Percentiles rank a stretch among this genome's conserved stretches.
Evolutionary conservation across 345 rosid genomes (phyloP).

Genomic region (Aegle marmelos): DNA sequence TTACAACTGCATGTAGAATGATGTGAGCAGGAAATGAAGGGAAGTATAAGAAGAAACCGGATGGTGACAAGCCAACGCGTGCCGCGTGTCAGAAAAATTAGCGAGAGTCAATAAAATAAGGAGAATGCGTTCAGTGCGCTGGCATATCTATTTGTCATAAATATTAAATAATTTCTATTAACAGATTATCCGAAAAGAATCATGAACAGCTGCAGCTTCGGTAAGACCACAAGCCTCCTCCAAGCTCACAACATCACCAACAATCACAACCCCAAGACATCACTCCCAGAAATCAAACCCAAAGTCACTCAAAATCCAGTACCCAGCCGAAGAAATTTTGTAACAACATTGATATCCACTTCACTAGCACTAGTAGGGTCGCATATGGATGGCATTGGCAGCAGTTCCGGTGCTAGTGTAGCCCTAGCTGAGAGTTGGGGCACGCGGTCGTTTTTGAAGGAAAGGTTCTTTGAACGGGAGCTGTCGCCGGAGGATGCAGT

Average conservation of each 20-base stretch:
- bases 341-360: slow-evolving; percentile 33
- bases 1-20: too few species aligned
- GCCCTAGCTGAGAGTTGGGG: slow-evolving; percentile 86
- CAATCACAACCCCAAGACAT: slow-evolving; percentile 14
- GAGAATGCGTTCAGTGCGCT: neutral
- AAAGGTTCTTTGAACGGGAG: slow-evolving; percentile 65
- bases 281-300: slow-evolving; percentile 23
- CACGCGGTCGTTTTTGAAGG: slow-evolving; percentile 60
- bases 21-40: too few species aligned
- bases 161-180: slow-evolving; percentile 3
- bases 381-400: slow-evolving; percentile 8
- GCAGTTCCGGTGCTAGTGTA: slow-evolving; percentile 1
- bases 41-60: too few species aligned
- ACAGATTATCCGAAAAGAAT: slow-evolving; percentile 24
- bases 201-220: slow-evolving; percentile 42
- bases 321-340: slow-evolving; percentile 39
- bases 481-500: slow-evolving; percentile 80
- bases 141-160: too few species aligned
- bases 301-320: slow-evolving; percentile 16
- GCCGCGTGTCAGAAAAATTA: slow-evolving; percentile 28
- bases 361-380: slow-evolving; percentile 32
- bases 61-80: slow-evolving; percentile 18
- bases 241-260: slow-evolving; percentile 11
- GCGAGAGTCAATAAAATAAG: neutral
- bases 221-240: slow-evolving; percentile 41